These are phyloP conservation scores for Gracilaria domingensis DNA, from an alignment of 23 red algal genomes.

Conservation along the genomic window DNA sequence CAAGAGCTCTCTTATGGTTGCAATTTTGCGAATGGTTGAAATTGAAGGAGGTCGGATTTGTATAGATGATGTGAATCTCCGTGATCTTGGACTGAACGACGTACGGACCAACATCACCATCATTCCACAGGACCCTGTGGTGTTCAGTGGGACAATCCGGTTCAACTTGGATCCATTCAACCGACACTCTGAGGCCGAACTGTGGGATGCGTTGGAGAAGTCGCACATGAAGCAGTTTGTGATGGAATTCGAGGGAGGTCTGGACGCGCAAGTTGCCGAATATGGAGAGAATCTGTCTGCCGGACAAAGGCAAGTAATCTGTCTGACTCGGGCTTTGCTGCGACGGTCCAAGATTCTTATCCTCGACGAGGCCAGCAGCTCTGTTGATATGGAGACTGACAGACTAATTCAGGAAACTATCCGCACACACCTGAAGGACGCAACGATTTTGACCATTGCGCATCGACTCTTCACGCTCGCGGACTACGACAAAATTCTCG, in stretches of 20 bases:
- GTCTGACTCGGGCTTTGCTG: constrained; percentile 89
- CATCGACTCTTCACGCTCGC: constrained; percentile 93
- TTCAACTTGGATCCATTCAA: constrained; percentile 97
- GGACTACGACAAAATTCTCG: constrained; percentile 86
- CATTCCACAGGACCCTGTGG: constrained; percentile 97
- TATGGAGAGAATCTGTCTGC: constrained; percentile 97
- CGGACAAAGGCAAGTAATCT: constrained; percentile 96
- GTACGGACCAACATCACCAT: constrained; percentile 88
- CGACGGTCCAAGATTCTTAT: constrained; percentile 88
- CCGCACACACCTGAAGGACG: constrained; percentile 77
- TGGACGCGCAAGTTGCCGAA: constrained; percentile 88
- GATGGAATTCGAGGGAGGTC: constrained; percentile 70
- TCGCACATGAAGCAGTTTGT: constrained; percentile 88
- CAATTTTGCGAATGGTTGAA: constrained; percentile 95
- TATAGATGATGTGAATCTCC: constrained; percentile 90
- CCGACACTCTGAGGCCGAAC: constrained; percentile 73
- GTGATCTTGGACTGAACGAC: constrained; percentile 69
- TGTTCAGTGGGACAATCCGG: constrained; percentile 94
- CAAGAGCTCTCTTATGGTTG: constrained; percentile 92
- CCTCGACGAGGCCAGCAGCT: constrained; percentile 94
- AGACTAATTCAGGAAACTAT: constrained; percentile 91
- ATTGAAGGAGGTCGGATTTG: constrained; percentile 62
- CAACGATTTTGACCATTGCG: constrained; percentile 96
- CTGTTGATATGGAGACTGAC: constrained; percentile 93
- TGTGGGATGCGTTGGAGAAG: constrained; percentile 92